phyloP scores from a whole-genome alignment of 2,329 filamentous ascomycete species.

The Cytospora paraplurivora region DNA sequence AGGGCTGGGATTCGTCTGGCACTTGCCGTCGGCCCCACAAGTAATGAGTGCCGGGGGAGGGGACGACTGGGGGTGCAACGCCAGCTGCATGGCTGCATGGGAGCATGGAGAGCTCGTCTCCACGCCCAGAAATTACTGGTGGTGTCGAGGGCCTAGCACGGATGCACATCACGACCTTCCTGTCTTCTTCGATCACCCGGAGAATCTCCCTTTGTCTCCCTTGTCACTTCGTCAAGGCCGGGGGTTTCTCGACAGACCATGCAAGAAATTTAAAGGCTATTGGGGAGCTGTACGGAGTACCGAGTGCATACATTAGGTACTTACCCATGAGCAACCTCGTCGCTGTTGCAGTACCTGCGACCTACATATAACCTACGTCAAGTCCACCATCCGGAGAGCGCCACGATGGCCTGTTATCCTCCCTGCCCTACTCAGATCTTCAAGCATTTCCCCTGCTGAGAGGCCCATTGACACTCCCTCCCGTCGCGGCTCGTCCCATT shows the following conservation, averaged over 20 bases:
- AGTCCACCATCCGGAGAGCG: slow-evolving; percentile 17
- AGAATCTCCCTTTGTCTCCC: slow-evolving; percentile 8
- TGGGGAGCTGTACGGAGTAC: slow-evolving; percentile 6
- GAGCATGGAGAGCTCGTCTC: slow-evolving; percentile 15
- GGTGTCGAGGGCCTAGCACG: slow-evolving; percentile 6
- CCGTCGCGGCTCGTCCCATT: slow-evolving; percentile 17
- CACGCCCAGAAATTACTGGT: slow-evolving; percentile 26
- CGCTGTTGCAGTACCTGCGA: neutral
- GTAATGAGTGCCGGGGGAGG: slow-evolving; percentile 13
- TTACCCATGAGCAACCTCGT: neutral
- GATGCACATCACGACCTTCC: slow-evolving; percentile 12
- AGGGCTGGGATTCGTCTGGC: slow-evolving; percentile 17
- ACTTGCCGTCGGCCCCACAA: slow-evolving; percentile 9
- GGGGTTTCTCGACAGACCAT: slow-evolving; percentile 12
- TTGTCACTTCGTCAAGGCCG: slow-evolving; percentile 16
- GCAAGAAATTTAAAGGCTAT: slow-evolving; percentile 10
- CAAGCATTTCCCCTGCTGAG: slow-evolving; percentile 23
- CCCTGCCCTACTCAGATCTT: slow-evolving; percentile 3
- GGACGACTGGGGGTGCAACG: slow-evolving; percentile 16
- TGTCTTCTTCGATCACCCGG: slow-evolving; percentile 11
- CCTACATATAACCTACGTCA: slow-evolving; percentile 23
- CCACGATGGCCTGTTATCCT: slow-evolving; percentile 5
- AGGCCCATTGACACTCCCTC: slow-evolving; percentile 2
- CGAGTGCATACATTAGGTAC: neutral
- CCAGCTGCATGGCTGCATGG: slow-evolving; percentile 18